Percentiles rank a stretch among this genome's conserved stretches.
Conservation (phyloP, 1,139 yeast species). For the Blastobotrys elegans region DNA sequence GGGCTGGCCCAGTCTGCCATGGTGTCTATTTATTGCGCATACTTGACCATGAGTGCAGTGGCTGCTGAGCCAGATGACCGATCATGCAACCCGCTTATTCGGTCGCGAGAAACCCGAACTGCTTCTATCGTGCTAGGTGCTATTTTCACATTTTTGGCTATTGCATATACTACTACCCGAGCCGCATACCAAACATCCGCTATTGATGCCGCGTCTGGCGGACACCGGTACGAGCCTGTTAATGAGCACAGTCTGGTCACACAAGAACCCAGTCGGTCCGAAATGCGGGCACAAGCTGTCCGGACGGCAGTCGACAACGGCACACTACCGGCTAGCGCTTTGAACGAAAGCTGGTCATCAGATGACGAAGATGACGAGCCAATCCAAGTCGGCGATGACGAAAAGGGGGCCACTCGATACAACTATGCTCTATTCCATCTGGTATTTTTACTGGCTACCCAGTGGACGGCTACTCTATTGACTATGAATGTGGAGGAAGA, state of each 20-base stretch:
- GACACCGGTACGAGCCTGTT: slow-evolving; percentile 32
- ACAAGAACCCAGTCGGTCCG: slow-evolving; percentile 60
- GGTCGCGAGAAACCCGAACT: slow-evolving; percentile 88
- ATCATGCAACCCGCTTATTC: slow-evolving; percentile 81
- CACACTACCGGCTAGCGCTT: slow-evolving; percentile 86
- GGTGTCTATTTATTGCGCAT: slow-evolving; percentile 92
- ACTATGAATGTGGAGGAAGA: slow-evolving; percentile 89
- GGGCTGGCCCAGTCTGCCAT: slow-evolving; percentile 96
- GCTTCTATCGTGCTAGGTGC: slow-evolving; percentile 88
- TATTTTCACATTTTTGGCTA: slow-evolving; percentile 85
- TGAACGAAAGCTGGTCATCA: slow-evolving; percentile 67
- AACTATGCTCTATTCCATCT: slow-evolving; percentile 86
- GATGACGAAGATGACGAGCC: slow-evolving; percentile 31
- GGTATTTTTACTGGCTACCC: slow-evolving; percentile 92
- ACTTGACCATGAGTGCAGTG: slow-evolving; percentile 87
- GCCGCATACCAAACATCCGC: slow-evolving; percentile 59
- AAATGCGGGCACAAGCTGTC: slow-evolving; percentile 82
- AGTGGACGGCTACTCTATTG: slow-evolving; percentile 89
- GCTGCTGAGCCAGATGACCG: slow-evolving; percentile 95
- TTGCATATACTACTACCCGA: slow-evolving; percentile 94
- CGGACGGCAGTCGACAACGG: slow-evolving; percentile 95
- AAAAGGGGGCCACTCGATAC: slow-evolving; percentile 65
- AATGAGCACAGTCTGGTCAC: slow-evolving; percentile 35
- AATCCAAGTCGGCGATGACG: slow-evolving; percentile 49
- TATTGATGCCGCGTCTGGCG: slow-evolving; percentile 9